Evolutionary conservation across 495 filamentous ascomycete species (phyloP), one percentile per base, ranked within the genome.

Genomic region (Tetracladium setigerum): DNA sequence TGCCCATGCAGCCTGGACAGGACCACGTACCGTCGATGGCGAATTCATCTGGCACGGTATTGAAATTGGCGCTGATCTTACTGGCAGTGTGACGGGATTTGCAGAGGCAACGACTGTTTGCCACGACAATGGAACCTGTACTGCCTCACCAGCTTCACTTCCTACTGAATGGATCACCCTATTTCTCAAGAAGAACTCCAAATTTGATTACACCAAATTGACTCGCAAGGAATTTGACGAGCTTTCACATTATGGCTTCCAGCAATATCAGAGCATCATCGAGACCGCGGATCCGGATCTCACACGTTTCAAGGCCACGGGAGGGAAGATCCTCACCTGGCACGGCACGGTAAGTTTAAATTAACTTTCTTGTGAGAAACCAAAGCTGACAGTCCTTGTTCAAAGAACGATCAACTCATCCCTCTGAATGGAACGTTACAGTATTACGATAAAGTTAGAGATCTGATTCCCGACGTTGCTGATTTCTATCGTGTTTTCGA

Each of bases 291-390:
- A 53, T 35, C 57, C 55, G 5, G 65, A 75, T 50, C 56, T 79
- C 8, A 67, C 66, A 2, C 47, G 59, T 0, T 74, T 71, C 60
- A 58, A 56, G 6, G 56, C 61, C 30, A 40, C 54, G 2, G 73
- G 72, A 12, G 70, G 72, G 31, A 77, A 75, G 57, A 62, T 78
- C 14, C 49, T 79, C 19, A 68, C 66, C 34, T 77, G 69, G 52
- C 74, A 77, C 51, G 73, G 73, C 15, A 48, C 64, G 9, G 62
- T 72, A 53, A 69, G 77, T 52, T 38, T 7, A 15, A n/a, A n/a
- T 38, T 38, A 13, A 10, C 38, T 24, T 11, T 41, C 18, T 24
- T 18, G 18, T 17, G 30, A 41, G n/a, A n/a, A n/a, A n/a, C n/a
- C n/a, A n/a, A n/a, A n/a, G n/a, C n/a, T n/a, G n/a, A n/a, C n/a